Base-by-base conservation (phyloP, 495 filamentous ascomycete genomes). In the Aspergillus asperescens region DNA sequence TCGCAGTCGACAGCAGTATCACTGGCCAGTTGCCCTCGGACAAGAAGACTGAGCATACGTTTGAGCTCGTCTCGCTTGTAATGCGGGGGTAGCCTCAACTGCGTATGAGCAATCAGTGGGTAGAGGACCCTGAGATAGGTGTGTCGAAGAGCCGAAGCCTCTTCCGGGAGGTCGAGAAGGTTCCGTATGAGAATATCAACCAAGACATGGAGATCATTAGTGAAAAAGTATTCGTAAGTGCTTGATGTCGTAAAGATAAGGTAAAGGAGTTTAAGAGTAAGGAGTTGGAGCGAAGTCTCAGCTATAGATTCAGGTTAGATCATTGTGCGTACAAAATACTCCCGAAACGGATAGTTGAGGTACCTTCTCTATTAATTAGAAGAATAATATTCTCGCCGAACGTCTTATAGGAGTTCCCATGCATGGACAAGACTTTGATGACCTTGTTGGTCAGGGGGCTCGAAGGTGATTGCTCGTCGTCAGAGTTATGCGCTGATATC, bases 351-450 rank as follows among this genome's bases (percentile, higher is more conserved):
- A n/a, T 22, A 13, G 13, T 24, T 22, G 19, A n/a, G 20, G 48
- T 65, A 82, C 87, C 90, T 76, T 97, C 93, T 57, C 93, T 87
- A 66, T 98, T 98, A 31, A 98, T 81, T 7, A 97, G 80, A 10
- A 98, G 79, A 58, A 98, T 97, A 60, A 98, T 88, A 65, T 97
- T 97, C 70, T 96, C 92, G 47, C 93, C 93, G 70, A 98, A 97
- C 2, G 92, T 96, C 63, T 90, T 91, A 70, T 89, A 97, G 12
- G 74, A 69, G 34, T 81, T 79, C 4, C 93, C 93, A 62, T 89
- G 77, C 25, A 87, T 66, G 15, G 88, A 88, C 29, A 98, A 78
- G 13, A 88, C 69, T 62, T 97, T 97, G 65, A 97, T 87, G 24
- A 98, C 87, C 60, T 89, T 86, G 66, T 98, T 98, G 10, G 93